These are phyloP conservation scores for Botryotinia narcissicola DNA, from an alignment of 2,329 filamentous ascomycete species.

Conservation along the genomic window DNA sequence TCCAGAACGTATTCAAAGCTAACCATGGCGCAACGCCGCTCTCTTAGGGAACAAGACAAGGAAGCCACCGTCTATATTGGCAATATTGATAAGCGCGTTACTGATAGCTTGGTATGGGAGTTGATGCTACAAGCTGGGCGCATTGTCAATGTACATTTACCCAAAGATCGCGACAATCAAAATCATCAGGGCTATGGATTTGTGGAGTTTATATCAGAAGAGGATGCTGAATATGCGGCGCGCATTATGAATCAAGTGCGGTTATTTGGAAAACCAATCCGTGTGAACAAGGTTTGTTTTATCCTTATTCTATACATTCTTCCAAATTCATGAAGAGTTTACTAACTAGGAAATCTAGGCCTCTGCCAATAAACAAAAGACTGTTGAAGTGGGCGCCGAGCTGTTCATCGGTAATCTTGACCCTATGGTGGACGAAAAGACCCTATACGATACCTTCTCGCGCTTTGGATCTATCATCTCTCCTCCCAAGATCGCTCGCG, in stretches of 20 bases:
- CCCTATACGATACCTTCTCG: constrained; percentile 91
- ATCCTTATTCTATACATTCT: background rate
- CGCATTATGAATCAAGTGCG: constrained; percentile 96
- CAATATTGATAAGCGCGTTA: constrained; percentile 95
- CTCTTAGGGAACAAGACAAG: constrained; percentile 88
- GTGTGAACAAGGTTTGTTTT: constrained; percentile 80
- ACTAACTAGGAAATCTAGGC: constrained; percentile 42
- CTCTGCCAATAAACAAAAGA: constrained; percentile 89
- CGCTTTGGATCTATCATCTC: constrained; percentile 84
- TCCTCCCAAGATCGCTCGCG: constrained; percentile 86
- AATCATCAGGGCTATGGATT: constrained; percentile 98
- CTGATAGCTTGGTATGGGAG: constrained; percentile 89
- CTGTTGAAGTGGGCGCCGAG: constrained; percentile 91
- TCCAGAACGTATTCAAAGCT: constrained; percentile 28
- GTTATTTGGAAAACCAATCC: constrained; percentile 88
- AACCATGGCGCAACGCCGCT: constrained; percentile 23
- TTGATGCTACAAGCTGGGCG: constrained; percentile 97
- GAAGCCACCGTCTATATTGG: constrained; percentile 97
- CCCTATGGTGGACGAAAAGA: constrained; percentile 90
- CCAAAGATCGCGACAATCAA: constrained; percentile 96
- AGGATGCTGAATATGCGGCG: constrained; percentile 94
- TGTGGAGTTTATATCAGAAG: constrained; percentile 94
- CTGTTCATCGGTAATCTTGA: constrained; percentile 96
- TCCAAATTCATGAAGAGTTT: background rate
- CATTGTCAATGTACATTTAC: constrained; percentile 96